phyloP scores from a whole-genome alignment of 129 eudicot species.

The Pittosporum tobira region DNA sequence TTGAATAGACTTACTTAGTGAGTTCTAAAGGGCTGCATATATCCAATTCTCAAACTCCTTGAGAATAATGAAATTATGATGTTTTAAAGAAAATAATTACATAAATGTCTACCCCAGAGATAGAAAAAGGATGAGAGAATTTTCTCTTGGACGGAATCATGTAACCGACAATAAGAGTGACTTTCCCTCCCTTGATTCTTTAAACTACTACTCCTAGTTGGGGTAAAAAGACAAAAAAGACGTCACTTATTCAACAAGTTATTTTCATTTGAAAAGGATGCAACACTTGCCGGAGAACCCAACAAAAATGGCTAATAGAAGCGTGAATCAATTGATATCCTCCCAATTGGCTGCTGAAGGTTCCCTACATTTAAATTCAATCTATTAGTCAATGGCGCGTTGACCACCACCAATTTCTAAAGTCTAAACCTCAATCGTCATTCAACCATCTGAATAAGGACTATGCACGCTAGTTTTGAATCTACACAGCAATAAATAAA shows the following conservation, averaged over 20 bases:
- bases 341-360: too few species aligned
- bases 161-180: neutral
- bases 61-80: slow-evolving; percentile 6
- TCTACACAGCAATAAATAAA: slow-evolving; percentile 15
- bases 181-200: too few species aligned
- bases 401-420: neutral
- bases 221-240: neutral
- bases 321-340: slow-evolving; percentile 1
- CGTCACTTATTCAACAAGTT: neutral
- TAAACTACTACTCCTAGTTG: neutral
- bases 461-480: slow-evolving; percentile 1
- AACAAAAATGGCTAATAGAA: neutral
- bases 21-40: too few species aligned
- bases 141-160: neutral
- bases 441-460: neutral
- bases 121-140: neutral
- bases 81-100: too few species aligned
- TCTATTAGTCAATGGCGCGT: neutral
- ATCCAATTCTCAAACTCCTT: neutral
- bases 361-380: too few species aligned
- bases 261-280: neutral
- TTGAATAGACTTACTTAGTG: too few species aligned
- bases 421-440: neutral
- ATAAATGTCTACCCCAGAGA: neutral
- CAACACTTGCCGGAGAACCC: neutral